Base-by-base conservation (phyloP, 257 asterid genomes). In the Capsicum rhomboideum region DNA sequence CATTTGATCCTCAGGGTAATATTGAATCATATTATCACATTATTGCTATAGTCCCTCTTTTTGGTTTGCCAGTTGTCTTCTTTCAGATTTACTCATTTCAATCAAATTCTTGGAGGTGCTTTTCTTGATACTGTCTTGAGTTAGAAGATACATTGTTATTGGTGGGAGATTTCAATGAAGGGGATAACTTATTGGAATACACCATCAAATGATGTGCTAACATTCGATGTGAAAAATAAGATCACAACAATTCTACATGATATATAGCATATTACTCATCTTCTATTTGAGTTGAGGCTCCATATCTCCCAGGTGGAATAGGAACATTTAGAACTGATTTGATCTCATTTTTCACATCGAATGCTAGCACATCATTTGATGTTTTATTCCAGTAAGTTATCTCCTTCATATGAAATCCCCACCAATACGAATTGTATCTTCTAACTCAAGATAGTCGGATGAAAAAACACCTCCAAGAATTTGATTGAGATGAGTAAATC, bases 331-430 rank as follows among this genome's bases (percentile, higher is more conserved):
- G 79, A 12, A 88, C 49, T 72, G 86, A 89, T 7, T 71, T 59
- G 9, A 83, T 7, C 77, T 74, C 88, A 28, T 80, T 72, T 58
- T 29, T 31, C 17, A 84, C 42, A 72, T 90, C 66, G 44, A 87
- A 83, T 26, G 91, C 93, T 55, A 91, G 71, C 53, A 91, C 90
- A 23, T 78, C 54, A 72, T 64, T 34, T 7, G 34, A 4, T 4
- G 89, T 28, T 13, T 91, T 78, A 34, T 78, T 21, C 94, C 91
- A 88, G 75, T 88, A 91, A 8, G 87, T 89, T 3, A 85, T 14
- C 18, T 92, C 92, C 0, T 87, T 86, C 83, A 87, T 79, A 85
- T 90, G 90, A 85, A 83, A 87, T 5, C 89, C 82, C 13, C 10
- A 42, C 77, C 69, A 2, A 16, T 54, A n/a, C n/a, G 34, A 88